Evolutionary conservation across 371 early-diverging fungal species (phyloP).

Genomic region (Mortierella sp.): DNA sequence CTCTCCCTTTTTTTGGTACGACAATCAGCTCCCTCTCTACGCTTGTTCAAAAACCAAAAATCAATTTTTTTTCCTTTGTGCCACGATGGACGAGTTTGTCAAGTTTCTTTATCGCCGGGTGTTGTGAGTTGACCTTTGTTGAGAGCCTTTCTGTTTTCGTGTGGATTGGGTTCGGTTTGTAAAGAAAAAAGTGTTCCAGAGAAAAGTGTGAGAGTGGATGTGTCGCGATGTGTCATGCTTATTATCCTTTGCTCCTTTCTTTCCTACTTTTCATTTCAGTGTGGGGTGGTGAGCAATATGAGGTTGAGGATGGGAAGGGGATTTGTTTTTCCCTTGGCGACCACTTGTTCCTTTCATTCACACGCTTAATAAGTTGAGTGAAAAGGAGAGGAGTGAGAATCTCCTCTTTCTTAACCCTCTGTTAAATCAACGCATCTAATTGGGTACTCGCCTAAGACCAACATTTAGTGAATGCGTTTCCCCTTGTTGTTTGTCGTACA

Average conservation of each 20-base stretch:
- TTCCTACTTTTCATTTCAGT: not conserved
- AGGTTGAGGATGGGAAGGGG: not conserved
- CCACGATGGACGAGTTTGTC: not conserved
- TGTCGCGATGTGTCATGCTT: not conserved
- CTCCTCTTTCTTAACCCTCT: not conserved
- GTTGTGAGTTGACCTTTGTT: not conserved
- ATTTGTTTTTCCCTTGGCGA: not conserved
- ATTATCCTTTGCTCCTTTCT: not conserved
- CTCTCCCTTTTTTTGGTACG: not conserved
- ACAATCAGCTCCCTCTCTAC: not conserved
- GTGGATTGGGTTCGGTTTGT: not conserved
- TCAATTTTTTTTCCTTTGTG: not conserved
- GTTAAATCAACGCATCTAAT: not conserved
- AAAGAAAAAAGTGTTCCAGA: not conserved
- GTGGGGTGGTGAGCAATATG: not conserved
- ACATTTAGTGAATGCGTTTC: not conserved
- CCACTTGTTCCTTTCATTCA: not conserved
- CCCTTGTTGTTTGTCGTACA: slow-evolving; percentile 5
- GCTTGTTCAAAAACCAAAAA: not conserved
- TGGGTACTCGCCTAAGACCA: not conserved
- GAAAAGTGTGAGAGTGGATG: not conserved
- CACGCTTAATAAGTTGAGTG: too few species aligned
- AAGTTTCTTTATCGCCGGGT: not conserved
- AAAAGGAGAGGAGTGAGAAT: not conserved
- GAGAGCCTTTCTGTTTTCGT: not conserved